Base-by-base conservation (phyloP, 306 rosid genomes). In the Casuarina glauca region DNA sequence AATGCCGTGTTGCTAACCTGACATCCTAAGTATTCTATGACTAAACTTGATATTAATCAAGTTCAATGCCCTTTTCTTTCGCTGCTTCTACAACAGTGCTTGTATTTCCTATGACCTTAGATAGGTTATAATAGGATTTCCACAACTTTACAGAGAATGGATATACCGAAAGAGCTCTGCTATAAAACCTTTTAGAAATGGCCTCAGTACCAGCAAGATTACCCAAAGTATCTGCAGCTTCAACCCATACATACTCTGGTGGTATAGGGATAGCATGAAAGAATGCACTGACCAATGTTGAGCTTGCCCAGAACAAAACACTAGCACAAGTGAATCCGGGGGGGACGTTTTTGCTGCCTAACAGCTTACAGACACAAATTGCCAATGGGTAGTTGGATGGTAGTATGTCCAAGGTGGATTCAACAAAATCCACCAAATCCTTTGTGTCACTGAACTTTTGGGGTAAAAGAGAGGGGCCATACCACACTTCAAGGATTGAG, bases 231-330 rank as follows among this genome's bases (percentile, higher is more conserved):
- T 61, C 83, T 15, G 88, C 93, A 80, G 95, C 97, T 88, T 95
- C 92, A 49, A 87, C 91, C 98, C 97, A 92, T 45, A 89, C 81
- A 53, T 61, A 81, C 81, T 92, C 97, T 12, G 97, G 96, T 4
- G 98, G 97, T 70, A 95, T 75, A 12, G 98, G 97, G 49, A 95
- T 82, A 63, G 96, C 88, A 80, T 81, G 80, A 49, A 86, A 86
- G 73, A 95, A 85, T 78, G 97, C 87, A 83, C 73, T 81, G 70
- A 91, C 88, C 85, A 95, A 70, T 86, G 80, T 88, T 38, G 92
- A 91, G 84, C 97, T 79, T n/a, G 92, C 97, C 98, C 98, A 95
- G 83, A 87, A 89, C 89, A 85, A 81, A 44, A 89, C 74, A 77
- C 96, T 79, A 69, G 84, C 80, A 50, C 89, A 79, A 79, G 82